Evolutionary conservation across 148 eudicot genomes (phyloP), one percentile per base, ranked within the genome.

Genomic region (Vaccinium darrowii): DNA sequence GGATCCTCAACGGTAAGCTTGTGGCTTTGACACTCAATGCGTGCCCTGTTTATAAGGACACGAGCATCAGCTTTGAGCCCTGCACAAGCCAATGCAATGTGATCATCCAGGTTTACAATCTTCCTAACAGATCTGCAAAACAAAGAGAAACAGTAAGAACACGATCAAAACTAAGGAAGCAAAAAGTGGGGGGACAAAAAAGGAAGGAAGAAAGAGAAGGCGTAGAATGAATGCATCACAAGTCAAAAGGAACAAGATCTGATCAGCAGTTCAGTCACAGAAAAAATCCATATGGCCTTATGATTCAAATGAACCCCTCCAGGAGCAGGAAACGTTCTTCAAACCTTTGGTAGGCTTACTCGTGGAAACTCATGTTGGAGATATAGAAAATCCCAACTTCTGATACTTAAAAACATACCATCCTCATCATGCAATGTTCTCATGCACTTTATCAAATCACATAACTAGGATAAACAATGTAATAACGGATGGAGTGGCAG

Each of bases 1-100:
- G 95, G 98, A 90, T 97, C 99, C 88, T 97, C 99, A 89, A 97
- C 92, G 33, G 98, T 95, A 74, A 97, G 98, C 88, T 85, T 93
- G 87, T 97, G 98, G 84, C 99, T 97, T 86, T 97, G 99, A 82
- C 99, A 97, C 82, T 97, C 99, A 76, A 97, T 93, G 7, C 99
- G 96, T 30, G 99, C 99, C 90, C 84, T 90, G 87, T 97, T 97
- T 73, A 97, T 93, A 63, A 97, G 93, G 39, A 97, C 99, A 82
- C 99, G 98, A 25, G 99, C 99, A 92, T 97, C 99, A 84, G 99
- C 99, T 89, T 97, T 97, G 53, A 97, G 94, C 25, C 98, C 99
- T 84, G 99, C 99, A 87, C 99, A 97, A 15, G 98, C 99, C 90
- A 97, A 88, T 54, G 99, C 99, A 86, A 97, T 91, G 87, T 97